Percentiles rank a stretch among this genome's conserved stretches.
Evolutionary conservation across 345 rosid species (phyloP).

Genomic region (Firmiana major): DNA sequence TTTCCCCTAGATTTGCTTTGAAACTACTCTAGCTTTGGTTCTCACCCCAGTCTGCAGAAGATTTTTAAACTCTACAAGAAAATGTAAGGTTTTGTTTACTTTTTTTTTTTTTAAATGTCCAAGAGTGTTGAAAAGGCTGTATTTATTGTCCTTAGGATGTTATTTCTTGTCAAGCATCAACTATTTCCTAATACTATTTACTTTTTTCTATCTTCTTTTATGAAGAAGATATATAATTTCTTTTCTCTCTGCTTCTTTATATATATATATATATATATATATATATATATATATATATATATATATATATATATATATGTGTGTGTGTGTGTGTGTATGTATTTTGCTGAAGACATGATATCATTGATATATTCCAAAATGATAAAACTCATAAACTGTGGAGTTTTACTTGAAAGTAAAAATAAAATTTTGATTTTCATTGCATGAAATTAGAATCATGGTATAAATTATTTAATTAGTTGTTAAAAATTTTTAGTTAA

Average conservation of each 20-base stretch:
- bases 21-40: background rate
- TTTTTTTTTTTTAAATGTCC: background rate
- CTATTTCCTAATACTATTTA: background rate
- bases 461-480: too few species aligned
- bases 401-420: too few species aligned
- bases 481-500: too few species aligned
- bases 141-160: background rate
- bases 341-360: too few species aligned
- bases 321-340: too few species aligned
- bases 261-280: too few species aligned
- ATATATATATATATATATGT: too few species aligned
- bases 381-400: too few species aligned
- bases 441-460: too few species aligned
- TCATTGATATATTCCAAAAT: too few species aligned
- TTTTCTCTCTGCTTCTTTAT: background rate
- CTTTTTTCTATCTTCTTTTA: background rate
- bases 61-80: background rate
- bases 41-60: background rate
- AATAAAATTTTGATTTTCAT: too few species aligned
- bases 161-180: background rate
- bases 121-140: background rate
- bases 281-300: too few species aligned
- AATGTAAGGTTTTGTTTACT: background rate
- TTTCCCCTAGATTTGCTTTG: background rate
- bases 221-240: background rate